phyloP scores from a whole-genome alignment of 176 grass and related monocot species.

The Poa pratensis region DNA sequence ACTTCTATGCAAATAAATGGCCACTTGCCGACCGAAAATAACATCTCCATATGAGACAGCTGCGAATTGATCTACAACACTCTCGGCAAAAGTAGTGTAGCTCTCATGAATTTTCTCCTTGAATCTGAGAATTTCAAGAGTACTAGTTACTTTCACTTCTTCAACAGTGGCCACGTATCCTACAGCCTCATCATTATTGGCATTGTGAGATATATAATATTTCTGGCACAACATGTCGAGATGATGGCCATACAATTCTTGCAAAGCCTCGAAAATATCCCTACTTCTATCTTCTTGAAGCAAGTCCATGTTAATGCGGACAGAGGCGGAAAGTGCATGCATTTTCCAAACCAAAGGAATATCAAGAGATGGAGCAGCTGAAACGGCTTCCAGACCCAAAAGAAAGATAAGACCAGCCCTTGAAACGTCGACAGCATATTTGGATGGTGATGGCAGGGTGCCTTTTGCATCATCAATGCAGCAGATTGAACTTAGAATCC shows the following conservation, averaged over 20 bases:
- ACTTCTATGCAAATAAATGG: constrained; percentile 79
- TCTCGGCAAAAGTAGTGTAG: constrained; percentile 87
- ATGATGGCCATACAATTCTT: constrained; percentile 76
- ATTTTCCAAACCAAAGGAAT: constrained; percentile 87
- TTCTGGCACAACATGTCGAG: constrained; percentile 44
- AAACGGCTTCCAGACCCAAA: constrained; percentile 78
- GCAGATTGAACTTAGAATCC: constrained; percentile 90
- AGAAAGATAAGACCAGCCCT: constrained; percentile 83
- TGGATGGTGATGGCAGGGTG: constrained; percentile 29
- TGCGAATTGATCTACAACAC: constrained; percentile 79
- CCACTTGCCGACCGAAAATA: constrained; percentile 83
- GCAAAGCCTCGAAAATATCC: constrained; percentile 76
- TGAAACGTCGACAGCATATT: constrained; percentile 53
- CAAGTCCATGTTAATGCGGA: constrained; percentile 67
- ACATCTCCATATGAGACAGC: constrained; percentile 83
- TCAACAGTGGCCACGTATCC: constrained; percentile 13
- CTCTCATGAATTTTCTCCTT: constrained; percentile 81
- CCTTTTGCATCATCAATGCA: constrained; percentile 62
- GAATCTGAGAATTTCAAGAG: constrained; percentile 67
- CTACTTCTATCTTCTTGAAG: constrained; percentile 79
- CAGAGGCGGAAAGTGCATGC: constrained; percentile 79
- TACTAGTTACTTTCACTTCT: constrained; percentile 31
- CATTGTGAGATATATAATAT: constrained; percentile 21
- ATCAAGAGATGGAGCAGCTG: constrained; percentile 52
- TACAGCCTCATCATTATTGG: constrained; percentile 31